Evolutionary conservation across 2,329 filamentous ascomycete species (phyloP), one percentile per base, ranked within the genome.

Genomic region (Colletotrichum truncatum): DNA sequence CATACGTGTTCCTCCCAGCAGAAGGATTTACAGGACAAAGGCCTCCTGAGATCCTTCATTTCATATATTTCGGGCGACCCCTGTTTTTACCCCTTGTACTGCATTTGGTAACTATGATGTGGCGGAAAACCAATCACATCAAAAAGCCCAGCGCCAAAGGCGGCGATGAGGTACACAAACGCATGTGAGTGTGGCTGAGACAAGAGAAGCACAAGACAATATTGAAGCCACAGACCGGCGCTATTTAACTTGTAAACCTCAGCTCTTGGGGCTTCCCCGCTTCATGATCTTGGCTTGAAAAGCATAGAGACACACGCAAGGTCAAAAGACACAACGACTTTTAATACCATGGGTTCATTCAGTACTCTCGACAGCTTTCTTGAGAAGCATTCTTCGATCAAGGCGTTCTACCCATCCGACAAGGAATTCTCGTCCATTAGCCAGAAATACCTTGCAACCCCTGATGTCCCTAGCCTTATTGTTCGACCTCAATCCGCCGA

Each of bases 301-400:
- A 16, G 7, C 25, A 8, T 4, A 25, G 8, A 32, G 6, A 46
- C 18, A 5, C 16, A 8, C 21, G 38, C 8, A 16, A 16, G 4
- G 21, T 16, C 14, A 30, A 41, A 56, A 9, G n/a, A 23, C 32
- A 25, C 12, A 7, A 26, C 6, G 25, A 25, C 25, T 43, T 21
- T 28, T 12, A 28, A 23, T n/a, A 38, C 25, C 48, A 57, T 57
- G 54, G 54, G 41, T 14, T 57, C 54, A n/a, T n/a, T 48, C 2
- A 9, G 21, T 14, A 28, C 30, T 6, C 4, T 57, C 18, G 25
- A 60, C 23, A 32, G 41, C 34, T 64, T 64, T 21, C 54, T 64
- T 28, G 26, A 48, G 32, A 32, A 34, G 18, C 61, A 58, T 21
- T 14, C 45, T 14, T 32, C 53, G 1, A 64, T 59, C 61, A 64